Evolutionary conservation across 1,139 yeast genomes (phyloP).

Genomic region (Suhomyces yuchorum): DNA sequence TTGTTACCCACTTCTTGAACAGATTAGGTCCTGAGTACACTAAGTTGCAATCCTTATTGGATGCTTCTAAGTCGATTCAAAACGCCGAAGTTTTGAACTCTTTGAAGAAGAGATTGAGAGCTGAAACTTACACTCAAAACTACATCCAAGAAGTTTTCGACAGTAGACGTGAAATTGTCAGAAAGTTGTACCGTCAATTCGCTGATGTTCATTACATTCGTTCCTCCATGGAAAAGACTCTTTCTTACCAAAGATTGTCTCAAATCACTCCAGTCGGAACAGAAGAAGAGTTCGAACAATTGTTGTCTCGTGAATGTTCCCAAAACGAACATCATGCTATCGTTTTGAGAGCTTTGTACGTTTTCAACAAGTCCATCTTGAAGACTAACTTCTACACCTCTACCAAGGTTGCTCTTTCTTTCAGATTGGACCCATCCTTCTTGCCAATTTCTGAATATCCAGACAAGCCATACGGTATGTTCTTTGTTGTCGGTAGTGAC

Average conservation of each 20-base stretch:
- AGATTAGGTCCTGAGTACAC: slow-evolving; percentile 90
- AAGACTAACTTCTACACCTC: slow-evolving; percentile 95
- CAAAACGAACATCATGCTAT: slow-evolving; percentile 80
- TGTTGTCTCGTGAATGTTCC: slow-evolving; percentile 70
- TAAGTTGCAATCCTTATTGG: slow-evolving; percentile 65
- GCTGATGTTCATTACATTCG: slow-evolving; percentile 88
- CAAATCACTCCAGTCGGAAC: slow-evolving; percentile 74
- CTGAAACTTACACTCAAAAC: slow-evolving; percentile 90
- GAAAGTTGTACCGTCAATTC: slow-evolving; percentile 86
- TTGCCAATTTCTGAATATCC: slow-evolving; percentile 87
- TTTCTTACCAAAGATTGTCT: slow-evolving; percentile 85
- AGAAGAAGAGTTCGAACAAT: slow-evolving; percentile 71
- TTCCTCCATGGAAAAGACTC: slow-evolving; percentile 73
- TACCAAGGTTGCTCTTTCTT: slow-evolving; percentile 92
- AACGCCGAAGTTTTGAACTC: slow-evolving; percentile 77
- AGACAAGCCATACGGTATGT: slow-evolving; percentile 91
- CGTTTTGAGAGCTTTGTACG: slow-evolving; percentile 79
- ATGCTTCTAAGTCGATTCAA: slow-evolving; percentile 57
- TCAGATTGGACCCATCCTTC: slow-evolving; percentile 84
- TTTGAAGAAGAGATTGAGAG: slow-evolving; percentile 85
- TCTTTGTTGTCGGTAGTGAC: slow-evolving; percentile 93
- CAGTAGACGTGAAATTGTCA: slow-evolving; percentile 68
- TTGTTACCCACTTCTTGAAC: slow-evolving; percentile 91
- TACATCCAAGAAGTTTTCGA: slow-evolving; percentile 79
- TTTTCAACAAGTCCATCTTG: slow-evolving; percentile 82